Evolutionary conservation across 2,329 filamentous ascomycete genomes (phyloP).

Genomic region (Microsporum audouinii): DNA sequence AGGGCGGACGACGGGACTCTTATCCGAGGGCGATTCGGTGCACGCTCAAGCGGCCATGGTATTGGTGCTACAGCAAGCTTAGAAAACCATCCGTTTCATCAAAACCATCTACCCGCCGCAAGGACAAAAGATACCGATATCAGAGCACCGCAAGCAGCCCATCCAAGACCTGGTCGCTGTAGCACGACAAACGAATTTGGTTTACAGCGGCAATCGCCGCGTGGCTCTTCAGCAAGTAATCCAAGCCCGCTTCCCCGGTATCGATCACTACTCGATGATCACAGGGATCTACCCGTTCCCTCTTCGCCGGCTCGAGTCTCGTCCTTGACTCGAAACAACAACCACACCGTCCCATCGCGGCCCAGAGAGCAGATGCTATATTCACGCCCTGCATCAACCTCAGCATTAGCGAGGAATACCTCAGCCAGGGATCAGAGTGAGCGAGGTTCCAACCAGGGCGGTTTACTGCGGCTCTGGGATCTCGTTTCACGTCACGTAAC

Average conservation of each 20-base stretch:
- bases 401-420: background rate
- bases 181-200: background rate
- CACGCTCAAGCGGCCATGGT: slow-evolving; percentile 33
- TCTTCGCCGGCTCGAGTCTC: background rate
- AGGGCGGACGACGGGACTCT: slow-evolving; percentile 33
- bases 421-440: background rate
- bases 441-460: background rate
- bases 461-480: background rate
- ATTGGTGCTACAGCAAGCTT: slow-evolving; percentile 20
- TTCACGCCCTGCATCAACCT: background rate
- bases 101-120: slow-evolving; percentile 19
- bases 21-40: slow-evolving; percentile 31
- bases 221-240: background rate
- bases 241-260: background rate
- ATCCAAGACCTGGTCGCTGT: background rate
- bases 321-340: background rate
- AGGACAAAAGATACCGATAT: slow-evolving; percentile 3
- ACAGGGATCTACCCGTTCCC: background rate
- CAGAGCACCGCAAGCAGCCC: background rate
- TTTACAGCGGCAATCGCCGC: background rate
- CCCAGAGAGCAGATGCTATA: background rate
- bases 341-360: background rate
- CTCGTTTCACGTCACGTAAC: background rate
- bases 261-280: background rate
- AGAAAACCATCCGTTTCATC: slow-evolving; percentile 28